Evolutionary conservation across 176 grass and related monocot genomes (phyloP).

Genomic region (Puya raimondii): DNA sequence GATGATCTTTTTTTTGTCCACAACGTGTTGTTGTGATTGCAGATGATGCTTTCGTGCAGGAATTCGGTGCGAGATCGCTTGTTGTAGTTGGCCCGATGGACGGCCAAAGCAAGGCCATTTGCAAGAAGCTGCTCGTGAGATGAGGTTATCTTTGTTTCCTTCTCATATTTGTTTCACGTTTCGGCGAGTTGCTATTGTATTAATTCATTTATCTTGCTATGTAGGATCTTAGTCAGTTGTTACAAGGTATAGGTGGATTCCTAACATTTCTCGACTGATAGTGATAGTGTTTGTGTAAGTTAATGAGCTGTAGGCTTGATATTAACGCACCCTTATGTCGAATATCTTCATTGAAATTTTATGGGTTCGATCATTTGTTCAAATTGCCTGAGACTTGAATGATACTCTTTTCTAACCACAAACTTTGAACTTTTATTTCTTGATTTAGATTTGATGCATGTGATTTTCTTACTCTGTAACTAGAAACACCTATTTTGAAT

Average conservation of each 20-base stretch:
- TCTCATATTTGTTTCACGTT: not conserved
- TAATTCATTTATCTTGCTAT: conserved; percentile 7
- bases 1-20: not conserved
- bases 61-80: conserved; percentile 66
- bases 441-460: too few relatives aligned
- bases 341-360: too few relatives aligned
- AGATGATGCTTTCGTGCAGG: conserved; percentile 29
- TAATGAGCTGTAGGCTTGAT: too few relatives aligned
- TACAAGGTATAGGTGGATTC: too few relatives aligned
- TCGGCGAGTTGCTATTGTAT: not conserved
- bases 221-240: not conserved
- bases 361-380: too few relatives aligned
- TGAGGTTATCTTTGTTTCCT: conserved; percentile 43
- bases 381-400: too few relatives aligned
- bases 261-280: too few relatives aligned
- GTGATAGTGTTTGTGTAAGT: too few relatives aligned
- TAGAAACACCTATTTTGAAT: not conserved
- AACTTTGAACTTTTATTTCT: too few relatives aligned
- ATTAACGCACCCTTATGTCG: too few relatives aligned
- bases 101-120: conserved; percentile 81
- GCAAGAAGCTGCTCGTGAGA: conserved; percentile 79
- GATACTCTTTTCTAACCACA: too few relatives aligned
- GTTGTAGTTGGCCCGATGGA: conserved; percentile 69
- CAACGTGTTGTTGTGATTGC: too few relatives aligned
- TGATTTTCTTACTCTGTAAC: not conserved